Percentiles rank a stretch among this genome's conserved stretches.
Evolutionary conservation across 352 stramenopile genomes (phyloP).

Genomic region (Phytophthora sp.): DNA sequence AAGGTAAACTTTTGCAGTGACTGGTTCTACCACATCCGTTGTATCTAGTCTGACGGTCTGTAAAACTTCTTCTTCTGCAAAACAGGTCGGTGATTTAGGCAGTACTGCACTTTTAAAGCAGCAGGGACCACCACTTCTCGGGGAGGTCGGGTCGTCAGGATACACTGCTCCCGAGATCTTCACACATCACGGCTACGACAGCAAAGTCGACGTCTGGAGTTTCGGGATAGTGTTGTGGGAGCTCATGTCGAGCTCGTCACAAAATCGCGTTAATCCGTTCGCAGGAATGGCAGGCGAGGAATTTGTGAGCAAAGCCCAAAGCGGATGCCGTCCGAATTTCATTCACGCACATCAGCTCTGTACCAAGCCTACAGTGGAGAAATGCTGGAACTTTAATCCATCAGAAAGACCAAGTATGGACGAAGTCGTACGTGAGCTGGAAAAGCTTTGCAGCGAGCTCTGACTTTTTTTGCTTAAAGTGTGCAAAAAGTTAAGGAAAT

Average conservation of each 20-base stretch:
- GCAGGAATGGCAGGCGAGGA: slow-evolving; percentile 35
- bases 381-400: slow-evolving; percentile 43
- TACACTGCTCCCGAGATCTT: slow-evolving; percentile 62
- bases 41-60: no score
- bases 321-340: slow-evolving; percentile 27
- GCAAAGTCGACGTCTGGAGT: slow-evolving; percentile 57
- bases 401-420: slow-evolving; percentile 32
- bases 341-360: slow-evolving; percentile 10
- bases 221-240: slow-evolving; percentile 59
- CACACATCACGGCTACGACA: slow-evolving; percentile 38
- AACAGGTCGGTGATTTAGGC: slow-evolving; percentile 51
- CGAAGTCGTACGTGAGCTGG: slow-evolving; percentile 23
- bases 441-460: slow-evolving; percentile 12
- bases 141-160: slow-evolving; percentile 47
- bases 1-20: slow-evolving; percentile 38
- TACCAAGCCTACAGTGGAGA: slow-evolving; percentile 28
- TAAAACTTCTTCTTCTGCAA: no score
- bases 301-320: slow-evolving; percentile 34
- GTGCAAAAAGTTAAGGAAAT: background rate
- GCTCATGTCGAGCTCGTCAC: slow-evolving; percentile 15
- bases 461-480: background rate
- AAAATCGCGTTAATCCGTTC: slow-evolving; percentile 37
- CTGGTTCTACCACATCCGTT: no score
- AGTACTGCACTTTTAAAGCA: slow-evolving; percentile 28
- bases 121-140: slow-evolving; percentile 21